phyloP scores from a whole-genome alignment of 2,329 filamentous ascomycete species.

The Calonectria fujianensis region DNA sequence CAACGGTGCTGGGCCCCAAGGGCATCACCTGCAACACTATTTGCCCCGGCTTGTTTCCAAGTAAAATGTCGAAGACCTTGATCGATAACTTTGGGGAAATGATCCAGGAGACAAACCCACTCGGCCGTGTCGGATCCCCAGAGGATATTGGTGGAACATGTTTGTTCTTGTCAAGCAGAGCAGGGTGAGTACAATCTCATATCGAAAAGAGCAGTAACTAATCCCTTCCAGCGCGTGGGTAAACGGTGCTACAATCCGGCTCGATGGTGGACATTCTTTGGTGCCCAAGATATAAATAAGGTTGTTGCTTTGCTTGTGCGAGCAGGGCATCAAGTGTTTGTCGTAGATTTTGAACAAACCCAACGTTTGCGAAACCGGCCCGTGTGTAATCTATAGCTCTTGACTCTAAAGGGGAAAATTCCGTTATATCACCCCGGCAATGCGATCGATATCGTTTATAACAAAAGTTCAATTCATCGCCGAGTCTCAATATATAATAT shows the following conservation, averaged over 20 bases:
- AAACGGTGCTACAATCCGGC: neutral
- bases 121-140: conserved; percentile 79
- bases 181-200: conserved; percentile 68
- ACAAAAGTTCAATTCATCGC: too few relatives aligned
- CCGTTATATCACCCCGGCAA: too few relatives aligned
- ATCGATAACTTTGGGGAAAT: conserved; percentile 72
- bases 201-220: neutral
- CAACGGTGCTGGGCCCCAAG: conserved; percentile 75
- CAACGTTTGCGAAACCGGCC: neutral
- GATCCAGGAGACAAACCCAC: conserved; percentile 76
- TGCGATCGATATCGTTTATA: too few relatives aligned
- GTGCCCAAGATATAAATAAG: conserved; percentile 1
- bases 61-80: conserved; percentile 80
- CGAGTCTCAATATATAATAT: too few relatives aligned
- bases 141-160: conserved; percentile 83
- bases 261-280: conserved; percentile 7
- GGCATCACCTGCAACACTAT: conserved; percentile 80
- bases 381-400: neutral
- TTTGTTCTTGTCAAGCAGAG: conserved; percentile 80
- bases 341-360: neutral
- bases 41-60: conserved; percentile 82
- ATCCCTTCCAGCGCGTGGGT: neutral
- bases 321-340: neutral
- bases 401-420: neutral
- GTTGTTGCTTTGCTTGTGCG: neutral